These are phyloP conservation scores for Marasmius sp. DNA, from an alignment of 1,284 basidiomycete species.

Conservation along the genomic window DNA sequence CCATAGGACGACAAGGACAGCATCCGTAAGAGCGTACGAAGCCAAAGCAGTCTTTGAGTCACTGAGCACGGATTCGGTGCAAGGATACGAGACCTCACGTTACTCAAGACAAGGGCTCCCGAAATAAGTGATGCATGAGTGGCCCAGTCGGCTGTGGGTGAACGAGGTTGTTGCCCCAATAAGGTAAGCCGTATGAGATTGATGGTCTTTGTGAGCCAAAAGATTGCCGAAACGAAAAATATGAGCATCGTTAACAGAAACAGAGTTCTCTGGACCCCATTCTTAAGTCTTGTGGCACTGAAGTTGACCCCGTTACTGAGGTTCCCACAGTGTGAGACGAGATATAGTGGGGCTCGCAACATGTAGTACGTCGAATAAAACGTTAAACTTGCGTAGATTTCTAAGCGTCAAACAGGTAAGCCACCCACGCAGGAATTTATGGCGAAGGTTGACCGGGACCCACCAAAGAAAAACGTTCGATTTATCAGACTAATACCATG, in stretches of 20 bases:
- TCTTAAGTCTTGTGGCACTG: conserved; percentile 6
- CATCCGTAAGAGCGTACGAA: conserved; percentile 1
- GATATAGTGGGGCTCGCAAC: neutral
- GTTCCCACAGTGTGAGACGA: neutral
- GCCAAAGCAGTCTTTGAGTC: neutral
- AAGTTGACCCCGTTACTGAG: neutral
- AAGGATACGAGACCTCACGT: conserved; percentile 7
- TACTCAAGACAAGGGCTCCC: conserved; percentile 20
- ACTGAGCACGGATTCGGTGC: neutral
- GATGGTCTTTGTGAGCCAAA: conserved; percentile 16
- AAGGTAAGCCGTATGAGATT: conserved; percentile 11
- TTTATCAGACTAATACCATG: neutral
- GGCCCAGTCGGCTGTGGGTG: neutral
- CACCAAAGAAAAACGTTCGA: neutral
- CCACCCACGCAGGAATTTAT: neutral
- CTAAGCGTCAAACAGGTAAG: neutral
- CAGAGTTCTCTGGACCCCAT: conserved; percentile 1
- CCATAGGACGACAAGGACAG: neutral
- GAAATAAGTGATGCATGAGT: conserved; percentile 11
- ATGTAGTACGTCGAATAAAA: conserved; percentile 7
- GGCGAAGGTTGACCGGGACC: neutral
- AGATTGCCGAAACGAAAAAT: conserved; percentile 15
- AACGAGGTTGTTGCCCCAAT: neutral
- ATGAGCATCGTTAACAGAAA: conserved; percentile 10
- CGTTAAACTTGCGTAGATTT: conserved; percentile 10